Evolutionary conservation across 2,329 filamentous ascomycete species (phyloP), one percentile per base, ranked within the genome.

Genomic region (Talaromyces sp.): DNA sequence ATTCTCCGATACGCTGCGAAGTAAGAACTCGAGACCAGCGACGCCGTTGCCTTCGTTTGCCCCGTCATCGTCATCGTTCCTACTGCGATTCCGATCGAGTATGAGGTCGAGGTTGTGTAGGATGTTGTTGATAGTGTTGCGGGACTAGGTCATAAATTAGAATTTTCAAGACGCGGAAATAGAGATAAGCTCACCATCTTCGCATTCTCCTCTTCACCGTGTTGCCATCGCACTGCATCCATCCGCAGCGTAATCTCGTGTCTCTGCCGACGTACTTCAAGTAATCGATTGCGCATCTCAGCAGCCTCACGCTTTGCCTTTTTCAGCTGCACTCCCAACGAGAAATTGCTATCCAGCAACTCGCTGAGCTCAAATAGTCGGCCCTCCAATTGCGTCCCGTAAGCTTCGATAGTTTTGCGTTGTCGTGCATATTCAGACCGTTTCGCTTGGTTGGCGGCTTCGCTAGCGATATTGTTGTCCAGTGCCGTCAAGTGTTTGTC

Each of bases 321-420:
- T 62, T 77, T 80, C 52, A 81, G 67, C 62, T 80, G 78, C 57
- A 77, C 73, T 28, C 77, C 76, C 25, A 83, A 75, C 2, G 76
- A 72, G 62, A 77, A 80, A 52, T 82, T 79, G 60, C 80, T 79
- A 63, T 84, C 80, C 2, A 83, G 76, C 23, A 82, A 77, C 66
- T 82, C 81, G 63, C 81, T 83, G 31, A 84, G 71, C 48, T 81
- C 79, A 52, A 84, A 77, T 2, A 85, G 70, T 23, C 80, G 77
- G 31, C 80, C 78, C 18, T 80, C 78, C 18, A 85, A 71, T 57
- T 81, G 79, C 8, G 76, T 71, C 14, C 78, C 77, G 68, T 81
- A 84, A 5, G 76, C 75, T 40, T 82, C 73, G 0, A 83, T 76
- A 5, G 80, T 77, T 60, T 80, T 80, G 64, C 77, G 73, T 63